Conservation (phyloP, 257 asterid genomes). For the Solanum etuberosum region DNA sequence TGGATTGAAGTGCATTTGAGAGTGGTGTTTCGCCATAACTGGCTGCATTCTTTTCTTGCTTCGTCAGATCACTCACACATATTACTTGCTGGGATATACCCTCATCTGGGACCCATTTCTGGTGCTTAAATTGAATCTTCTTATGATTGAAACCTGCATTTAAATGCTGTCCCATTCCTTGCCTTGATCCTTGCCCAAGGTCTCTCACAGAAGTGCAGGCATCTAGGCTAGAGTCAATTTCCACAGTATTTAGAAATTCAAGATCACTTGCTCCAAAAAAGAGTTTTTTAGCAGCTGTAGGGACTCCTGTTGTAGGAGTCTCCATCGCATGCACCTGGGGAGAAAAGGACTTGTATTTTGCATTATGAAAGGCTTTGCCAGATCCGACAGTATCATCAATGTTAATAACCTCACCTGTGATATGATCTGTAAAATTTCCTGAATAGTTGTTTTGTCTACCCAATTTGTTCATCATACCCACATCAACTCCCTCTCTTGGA, state of each 20-base stretch:
- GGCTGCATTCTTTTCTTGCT: conserved; percentile 21
- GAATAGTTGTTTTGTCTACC: conserved; percentile 20
- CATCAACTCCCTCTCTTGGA: conserved; percentile 31
- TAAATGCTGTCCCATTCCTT: conserved; percentile 19
- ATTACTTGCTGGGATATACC: conserved; percentile 17
- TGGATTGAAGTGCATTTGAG: conserved; percentile 56
- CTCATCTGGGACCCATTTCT: conserved; percentile 23
- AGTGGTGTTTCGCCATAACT: conserved; percentile 50
- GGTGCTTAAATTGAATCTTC: conserved; percentile 11
- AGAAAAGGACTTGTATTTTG: conserved; percentile 22
- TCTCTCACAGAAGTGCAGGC: conserved; percentile 29
- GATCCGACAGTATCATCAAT: conserved; percentile 30
- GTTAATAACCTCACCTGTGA: conserved; percentile 67
- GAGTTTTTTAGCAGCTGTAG: conserved; percentile 26
- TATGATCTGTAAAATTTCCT: conserved; percentile 29
- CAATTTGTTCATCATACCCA: conserved; percentile 12
- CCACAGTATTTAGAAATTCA: conserved; percentile 24
- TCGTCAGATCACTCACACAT: conserved; percentile 12
- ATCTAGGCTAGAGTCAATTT: conserved; percentile 30
- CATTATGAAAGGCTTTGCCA: conserved; percentile 19
- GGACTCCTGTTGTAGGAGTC: conserved; percentile 16
- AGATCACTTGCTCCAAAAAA: conserved; percentile 28
- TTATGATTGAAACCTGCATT: conserved; percentile 18
- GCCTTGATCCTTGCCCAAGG: conserved; percentile 20
- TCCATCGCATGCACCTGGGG: conserved; percentile 28